Evolutionary conservation across 2,329 filamentous ascomycete species (phyloP).

Genomic region (Acephala macrosclerotiorum): DNA sequence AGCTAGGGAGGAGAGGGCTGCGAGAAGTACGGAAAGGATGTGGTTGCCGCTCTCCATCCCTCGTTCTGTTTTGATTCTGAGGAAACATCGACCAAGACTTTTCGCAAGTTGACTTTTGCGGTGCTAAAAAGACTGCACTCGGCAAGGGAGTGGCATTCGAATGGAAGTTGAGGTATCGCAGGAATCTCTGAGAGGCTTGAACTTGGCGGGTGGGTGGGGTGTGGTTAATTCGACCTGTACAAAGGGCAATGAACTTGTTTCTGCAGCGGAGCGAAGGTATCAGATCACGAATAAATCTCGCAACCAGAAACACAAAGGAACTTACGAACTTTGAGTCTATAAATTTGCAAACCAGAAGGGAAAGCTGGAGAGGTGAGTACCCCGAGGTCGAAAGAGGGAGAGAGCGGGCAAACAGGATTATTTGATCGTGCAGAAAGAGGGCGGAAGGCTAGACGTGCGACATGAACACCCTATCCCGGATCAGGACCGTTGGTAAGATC

Average conservation of each 20-base stretch:
- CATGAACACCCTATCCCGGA: not conserved
- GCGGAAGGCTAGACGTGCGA: not conserved
- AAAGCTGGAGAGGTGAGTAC: not conserved
- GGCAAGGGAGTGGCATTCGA: not conserved
- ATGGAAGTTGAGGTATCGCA: not conserved
- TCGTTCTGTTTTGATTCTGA: not conserved
- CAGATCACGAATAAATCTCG: not conserved
- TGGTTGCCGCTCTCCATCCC: not conserved
- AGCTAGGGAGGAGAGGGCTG: not conserved
- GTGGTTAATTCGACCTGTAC: not conserved
- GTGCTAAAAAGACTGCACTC: not conserved
- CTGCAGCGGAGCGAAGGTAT: not conserved
- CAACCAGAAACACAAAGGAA: not conserved
- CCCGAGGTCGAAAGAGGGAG: not conserved
- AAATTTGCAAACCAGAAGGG: not conserved
- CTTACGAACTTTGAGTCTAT: not conserved
- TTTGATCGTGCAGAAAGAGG: not conserved
- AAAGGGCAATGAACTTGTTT: not conserved
- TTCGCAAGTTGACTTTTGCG: not conserved
- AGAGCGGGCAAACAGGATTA: not conserved
- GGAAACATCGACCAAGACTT: not conserved
- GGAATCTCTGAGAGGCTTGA: not conserved
- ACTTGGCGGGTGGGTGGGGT: not conserved
- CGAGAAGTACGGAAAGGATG: not conserved
- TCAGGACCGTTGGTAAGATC: not conserved